Percentiles rank a stretch among this genome's conserved stretches.
Conservation (phyloP, 225 moss, liverwort and hornwort species). For the Pseudoscleropodium purum region DNA sequence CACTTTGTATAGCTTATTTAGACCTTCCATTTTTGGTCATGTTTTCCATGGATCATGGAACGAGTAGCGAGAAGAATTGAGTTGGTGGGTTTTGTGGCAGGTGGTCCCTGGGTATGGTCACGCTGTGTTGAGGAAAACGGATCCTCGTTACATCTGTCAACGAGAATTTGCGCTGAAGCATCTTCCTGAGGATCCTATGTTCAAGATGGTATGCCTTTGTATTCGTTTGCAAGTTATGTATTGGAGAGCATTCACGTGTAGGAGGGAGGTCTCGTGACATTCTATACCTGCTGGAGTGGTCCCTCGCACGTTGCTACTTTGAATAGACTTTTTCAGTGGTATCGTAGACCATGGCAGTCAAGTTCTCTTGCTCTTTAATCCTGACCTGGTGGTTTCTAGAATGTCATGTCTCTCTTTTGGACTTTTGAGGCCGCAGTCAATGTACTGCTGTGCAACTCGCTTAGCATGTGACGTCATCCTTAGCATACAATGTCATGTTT, state of each 20-base stretch:
- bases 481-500: background rate
- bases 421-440: background rate
- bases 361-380: background rate
- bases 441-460: too few species aligned
- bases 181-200: slow-evolving; percentile 38
- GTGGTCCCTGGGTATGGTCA: slow-evolving; percentile 79
- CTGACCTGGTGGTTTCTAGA: background rate
- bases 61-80: background rate
- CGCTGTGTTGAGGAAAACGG: slow-evolving; percentile 75
- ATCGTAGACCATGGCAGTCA: too few species aligned
- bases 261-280: background rate
- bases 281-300: background rate
- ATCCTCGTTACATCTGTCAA: slow-evolving; percentile 45
- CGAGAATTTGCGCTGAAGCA: slow-evolving; percentile 42
- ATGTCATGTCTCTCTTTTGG: background rate
- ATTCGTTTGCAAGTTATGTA: background rate
- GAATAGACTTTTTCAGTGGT: background rate
- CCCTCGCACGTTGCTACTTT: background rate
- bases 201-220: slow-evolving; percentile 20
- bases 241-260: background rate
- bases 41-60: background rate
- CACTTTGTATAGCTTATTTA: background rate
- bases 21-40: background rate
- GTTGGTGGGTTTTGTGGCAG: background rate
- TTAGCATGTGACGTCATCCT: background rate